These are phyloP conservation scores for Boletales sp. DNA, from an alignment of 768 basidiomycete genomes.

Conservation along the genomic window DNA sequence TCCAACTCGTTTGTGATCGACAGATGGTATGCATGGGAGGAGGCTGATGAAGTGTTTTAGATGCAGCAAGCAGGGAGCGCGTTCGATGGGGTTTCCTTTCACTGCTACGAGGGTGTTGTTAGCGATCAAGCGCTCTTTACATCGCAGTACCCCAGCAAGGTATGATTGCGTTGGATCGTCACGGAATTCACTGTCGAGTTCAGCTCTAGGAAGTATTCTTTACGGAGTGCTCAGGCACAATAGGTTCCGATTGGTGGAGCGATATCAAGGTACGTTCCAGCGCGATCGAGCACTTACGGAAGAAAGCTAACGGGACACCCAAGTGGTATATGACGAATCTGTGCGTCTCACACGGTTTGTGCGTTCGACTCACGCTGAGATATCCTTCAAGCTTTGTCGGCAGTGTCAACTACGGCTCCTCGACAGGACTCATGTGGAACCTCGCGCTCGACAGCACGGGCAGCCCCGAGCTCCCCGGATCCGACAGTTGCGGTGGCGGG, in stretches of 20 bases:
- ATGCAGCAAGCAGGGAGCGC: conserved; percentile 55
- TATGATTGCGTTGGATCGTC: neutral
- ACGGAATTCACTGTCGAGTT: neutral
- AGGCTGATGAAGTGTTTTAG: conserved; percentile 15
- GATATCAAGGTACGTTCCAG: conserved; percentile 60
- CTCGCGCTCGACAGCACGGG: conserved; percentile 62
- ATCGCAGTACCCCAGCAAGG: conserved; percentile 52
- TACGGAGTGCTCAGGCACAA: conserved; percentile 62
- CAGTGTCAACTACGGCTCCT: conserved; percentile 28
- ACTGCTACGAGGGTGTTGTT: conserved; percentile 63
- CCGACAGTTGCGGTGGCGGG: conserved; percentile 58
- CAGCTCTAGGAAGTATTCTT: conserved; percentile 37
- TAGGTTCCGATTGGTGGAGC: conserved; percentile 73
- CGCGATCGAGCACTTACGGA: too few relatives aligned
- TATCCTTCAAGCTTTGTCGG: conserved; percentile 36
- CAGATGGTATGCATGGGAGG: neutral
- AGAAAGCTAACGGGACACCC: conserved; percentile 7
- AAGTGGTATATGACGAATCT: conserved; percentile 72
- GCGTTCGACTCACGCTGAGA: conserved; percentile 21
- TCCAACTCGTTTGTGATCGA: conserved; percentile 42
- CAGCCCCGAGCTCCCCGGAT: conserved; percentile 61
- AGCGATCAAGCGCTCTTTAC: conserved; percentile 55
- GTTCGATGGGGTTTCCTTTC: conserved; percentile 66
- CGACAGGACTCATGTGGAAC: conserved; percentile 70
- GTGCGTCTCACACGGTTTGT: conserved; percentile 33